phyloP scores from a whole-genome alignment of 192 early-diverging fungal species.

The Paraglomus occultum region DNA sequence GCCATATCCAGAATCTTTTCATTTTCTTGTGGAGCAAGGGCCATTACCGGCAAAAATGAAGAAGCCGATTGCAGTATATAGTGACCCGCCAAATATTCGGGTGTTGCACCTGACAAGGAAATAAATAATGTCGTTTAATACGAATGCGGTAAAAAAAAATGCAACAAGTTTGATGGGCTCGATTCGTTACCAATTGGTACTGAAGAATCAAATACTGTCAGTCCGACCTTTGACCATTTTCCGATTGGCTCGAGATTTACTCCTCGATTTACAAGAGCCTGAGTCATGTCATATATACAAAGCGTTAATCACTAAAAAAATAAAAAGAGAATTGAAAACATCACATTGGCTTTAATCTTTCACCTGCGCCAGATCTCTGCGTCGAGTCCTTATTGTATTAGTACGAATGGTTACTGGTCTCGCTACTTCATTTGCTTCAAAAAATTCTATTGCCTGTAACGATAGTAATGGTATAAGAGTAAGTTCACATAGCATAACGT shows the following conservation, averaged over 20 bases:
- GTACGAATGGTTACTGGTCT: slow-evolving; percentile 95
- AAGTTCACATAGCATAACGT: background rate
- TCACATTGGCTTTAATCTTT: too few relatives aligned
- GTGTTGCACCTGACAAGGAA: slow-evolving; percentile 75
- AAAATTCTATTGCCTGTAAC: slow-evolving; percentile 83
- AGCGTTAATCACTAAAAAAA: slow-evolving; percentile 13
- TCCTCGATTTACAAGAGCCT: slow-evolving; percentile 87
- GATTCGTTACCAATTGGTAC: slow-evolving; percentile 76
- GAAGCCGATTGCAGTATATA: slow-evolving; percentile 99
- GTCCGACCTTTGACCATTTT: slow-evolving; percentile 97
- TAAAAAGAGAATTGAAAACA: too few relatives aligned
- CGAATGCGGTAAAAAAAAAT: slow-evolving; percentile 13
- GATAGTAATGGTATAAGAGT: background rate
- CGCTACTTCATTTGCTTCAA: slow-evolving; percentile 97
- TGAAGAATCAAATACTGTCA: slow-evolving; percentile 93
- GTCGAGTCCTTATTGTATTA: slow-evolving; percentile 92
- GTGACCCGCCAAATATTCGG: slow-evolving; percentile 98
- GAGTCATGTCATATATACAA: background rate
- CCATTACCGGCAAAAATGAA: slow-evolving; percentile 96
- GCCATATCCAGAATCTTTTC: slow-evolving; percentile 97
- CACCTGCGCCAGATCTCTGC: slow-evolving; percentile 88
- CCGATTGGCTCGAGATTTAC: slow-evolving; percentile 98
- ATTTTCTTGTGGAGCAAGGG: slow-evolving; percentile 92
- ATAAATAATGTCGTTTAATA: background rate
- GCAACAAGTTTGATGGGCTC: too few relatives aligned